A percentile compares a stretch with the other conserved stretches of the same genome.
These are phyloP conservation scores for Larix sibirica DNA, from an alignment of 83 land plant genomes.

Conservation along the genomic window DNA sequence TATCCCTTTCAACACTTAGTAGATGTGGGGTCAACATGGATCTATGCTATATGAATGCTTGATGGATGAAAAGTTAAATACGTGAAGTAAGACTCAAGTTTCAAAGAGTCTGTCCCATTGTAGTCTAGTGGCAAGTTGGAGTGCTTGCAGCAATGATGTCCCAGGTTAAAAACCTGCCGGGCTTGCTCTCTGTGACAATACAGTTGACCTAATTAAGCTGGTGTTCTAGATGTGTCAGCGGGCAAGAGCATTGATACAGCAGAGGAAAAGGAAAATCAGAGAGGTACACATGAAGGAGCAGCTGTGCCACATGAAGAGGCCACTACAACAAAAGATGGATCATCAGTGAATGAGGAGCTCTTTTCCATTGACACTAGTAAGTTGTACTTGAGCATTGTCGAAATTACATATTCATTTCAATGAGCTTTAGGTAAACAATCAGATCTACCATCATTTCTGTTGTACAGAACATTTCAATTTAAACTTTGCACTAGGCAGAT, in stretches of 20 bases:
- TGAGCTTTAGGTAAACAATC: background rate
- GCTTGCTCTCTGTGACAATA: no score
- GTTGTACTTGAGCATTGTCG: background rate
- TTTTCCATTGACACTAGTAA: background rate
- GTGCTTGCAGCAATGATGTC: no score
- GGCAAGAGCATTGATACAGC: background rate
- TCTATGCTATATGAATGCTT: no score
- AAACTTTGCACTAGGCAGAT: background rate
- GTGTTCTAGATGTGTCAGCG: background rate
- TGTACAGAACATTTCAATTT: background rate
- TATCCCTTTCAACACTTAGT: no score
- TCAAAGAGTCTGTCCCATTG: no score
- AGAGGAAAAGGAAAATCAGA: background rate
- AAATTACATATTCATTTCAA: background rate
- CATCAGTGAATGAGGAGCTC: background rate
- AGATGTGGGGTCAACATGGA: no score
- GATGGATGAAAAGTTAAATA: no score
- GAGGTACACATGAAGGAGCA: background rate
- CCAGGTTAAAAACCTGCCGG: no score
- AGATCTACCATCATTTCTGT: background rate
- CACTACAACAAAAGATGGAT: background rate
- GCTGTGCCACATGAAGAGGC: background rate
- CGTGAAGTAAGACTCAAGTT: no score
- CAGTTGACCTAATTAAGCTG: background rate
- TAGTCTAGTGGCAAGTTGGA: no score